These are phyloP conservation scores for Botrytis fabae DNA, from an alignment of 2,329 filamentous ascomycete genomes.

Conservation along the genomic window DNA sequence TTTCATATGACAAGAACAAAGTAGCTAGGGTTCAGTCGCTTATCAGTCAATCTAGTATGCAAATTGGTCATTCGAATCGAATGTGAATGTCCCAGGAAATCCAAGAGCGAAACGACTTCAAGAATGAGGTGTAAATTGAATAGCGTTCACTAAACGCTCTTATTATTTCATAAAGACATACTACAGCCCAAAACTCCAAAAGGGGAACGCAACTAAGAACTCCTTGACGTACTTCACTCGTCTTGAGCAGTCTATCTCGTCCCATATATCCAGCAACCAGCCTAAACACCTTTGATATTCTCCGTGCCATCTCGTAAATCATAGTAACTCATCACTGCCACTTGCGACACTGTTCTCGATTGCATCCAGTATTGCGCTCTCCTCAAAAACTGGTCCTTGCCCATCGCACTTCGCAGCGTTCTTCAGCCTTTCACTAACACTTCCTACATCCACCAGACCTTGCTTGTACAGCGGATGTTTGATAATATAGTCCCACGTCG, in stretches of 20 bases:
- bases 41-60: not conserved
- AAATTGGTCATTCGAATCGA: not conserved
- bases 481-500: constrained; percentile 89
- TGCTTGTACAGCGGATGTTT: constrained; percentile 73
- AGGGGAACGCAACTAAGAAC: not conserved
- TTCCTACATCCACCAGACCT: constrained; percentile 76
- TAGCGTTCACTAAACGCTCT: not conserved
- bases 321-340: constrained; percentile 76
- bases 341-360: constrained; percentile 77
- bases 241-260: not conserved
- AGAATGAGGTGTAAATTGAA: not conserved
- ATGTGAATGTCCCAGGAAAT: not conserved
- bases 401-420: constrained; percentile 78
- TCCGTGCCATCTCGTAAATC: constrained; percentile 33
- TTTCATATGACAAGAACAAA: not conserved
- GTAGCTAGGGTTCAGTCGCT: not conserved
- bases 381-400: constrained; percentile 83
- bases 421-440: constrained; percentile 79
- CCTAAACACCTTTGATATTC: constrained; percentile 23
- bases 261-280: constrained; percentile 11
- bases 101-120: not conserved
- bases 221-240: constrained; percentile 4
- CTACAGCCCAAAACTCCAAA: not conserved
- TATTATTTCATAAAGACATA: not conserved
- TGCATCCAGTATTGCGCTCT: constrained; percentile 68